phyloP scores from a whole-genome alignment of 139 green algal species.

The Chlorella sp. region DNA sequence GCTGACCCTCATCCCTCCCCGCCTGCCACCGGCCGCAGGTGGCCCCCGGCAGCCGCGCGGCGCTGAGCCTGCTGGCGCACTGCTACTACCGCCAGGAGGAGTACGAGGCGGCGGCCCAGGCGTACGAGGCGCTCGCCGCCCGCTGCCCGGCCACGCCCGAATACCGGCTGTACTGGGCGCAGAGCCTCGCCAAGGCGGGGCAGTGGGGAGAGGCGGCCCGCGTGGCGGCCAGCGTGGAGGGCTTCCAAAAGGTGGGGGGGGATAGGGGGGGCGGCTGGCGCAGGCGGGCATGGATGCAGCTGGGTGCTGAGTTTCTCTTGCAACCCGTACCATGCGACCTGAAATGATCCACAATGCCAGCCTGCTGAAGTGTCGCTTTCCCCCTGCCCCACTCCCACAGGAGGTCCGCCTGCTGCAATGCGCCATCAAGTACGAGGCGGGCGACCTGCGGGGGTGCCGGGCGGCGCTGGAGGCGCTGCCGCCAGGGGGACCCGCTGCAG shows the following conservation, averaged over 20 bases:
- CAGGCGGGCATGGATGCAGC: not conserved
- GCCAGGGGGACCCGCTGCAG: conserved; percentile 56
- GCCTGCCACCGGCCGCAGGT: not conserved
- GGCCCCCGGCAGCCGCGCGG: conserved; percentile 9
- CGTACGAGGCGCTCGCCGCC: not conserved
- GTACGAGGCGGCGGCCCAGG: conserved; percentile 22
- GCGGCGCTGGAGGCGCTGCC: conserved; percentile 65
- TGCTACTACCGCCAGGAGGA: conserved; percentile 36
- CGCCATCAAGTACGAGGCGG: conserved; percentile 80
- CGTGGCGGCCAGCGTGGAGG: conserved; percentile 5
- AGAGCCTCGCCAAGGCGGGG: conserved; percentile 35
- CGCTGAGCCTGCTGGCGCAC: conserved; percentile 18
- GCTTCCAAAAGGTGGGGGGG: conserved; percentile 3
- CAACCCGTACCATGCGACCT: not conserved
- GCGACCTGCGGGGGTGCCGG: conserved; percentile 72
- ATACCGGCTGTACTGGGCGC: conserved; percentile 27
- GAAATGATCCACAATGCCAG: not conserved
- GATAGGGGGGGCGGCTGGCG: not conserved
- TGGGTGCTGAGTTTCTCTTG: not conserved
- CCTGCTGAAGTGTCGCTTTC: not conserved
- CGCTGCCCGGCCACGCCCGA: not conserved
- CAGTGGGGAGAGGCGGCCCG: conserved; percentile 11
- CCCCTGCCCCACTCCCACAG: not conserved
- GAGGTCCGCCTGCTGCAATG: conserved; percentile 20
- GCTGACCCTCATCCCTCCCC: too few species aligned